A percentile compares a stretch with the other conserved stretches of the same genome.
phyloP scores from a whole-genome alignment of 2,329 filamentous ascomycete genomes.

The Harringtonia aguacate region DNA sequence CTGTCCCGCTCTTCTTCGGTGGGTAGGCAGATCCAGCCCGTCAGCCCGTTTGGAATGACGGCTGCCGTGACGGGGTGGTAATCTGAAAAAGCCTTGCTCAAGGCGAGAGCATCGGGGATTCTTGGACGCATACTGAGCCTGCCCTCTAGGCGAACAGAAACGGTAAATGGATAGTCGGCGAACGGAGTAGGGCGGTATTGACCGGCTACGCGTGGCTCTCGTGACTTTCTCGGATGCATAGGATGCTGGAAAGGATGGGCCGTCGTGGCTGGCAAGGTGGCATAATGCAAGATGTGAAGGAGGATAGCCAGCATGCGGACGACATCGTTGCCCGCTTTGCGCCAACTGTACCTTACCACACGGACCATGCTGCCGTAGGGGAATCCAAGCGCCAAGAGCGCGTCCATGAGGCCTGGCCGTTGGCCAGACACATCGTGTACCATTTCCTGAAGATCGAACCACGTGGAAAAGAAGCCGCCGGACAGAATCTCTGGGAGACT shows the following conservation, averaged over 20 bases:
- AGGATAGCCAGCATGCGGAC: background rate
- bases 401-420: background rate
- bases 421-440: too few relatives aligned
- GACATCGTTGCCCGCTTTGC: slow-evolving; percentile 1
- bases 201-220: background rate
- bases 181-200: background rate
- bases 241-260: too few relatives aligned
- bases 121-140: background rate
- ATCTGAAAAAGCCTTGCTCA: background rate
- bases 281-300: background rate
- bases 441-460: slow-evolving; percentile 1
- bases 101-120: background rate
- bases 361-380: background rate
- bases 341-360: background rate
- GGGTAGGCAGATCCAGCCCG: background rate
- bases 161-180: background rate
- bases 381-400: background rate
- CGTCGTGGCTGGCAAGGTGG: too few relatives aligned
- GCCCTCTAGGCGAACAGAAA: background rate
- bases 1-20: background rate
- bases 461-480: background rate
- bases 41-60: background rate
- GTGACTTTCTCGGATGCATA: background rate
- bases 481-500: background rate
- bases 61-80: background rate